Conservation (phyloP, 2,329 filamentous ascomycete genomes). For the Tolypocladium ophioglossoides region DNA sequence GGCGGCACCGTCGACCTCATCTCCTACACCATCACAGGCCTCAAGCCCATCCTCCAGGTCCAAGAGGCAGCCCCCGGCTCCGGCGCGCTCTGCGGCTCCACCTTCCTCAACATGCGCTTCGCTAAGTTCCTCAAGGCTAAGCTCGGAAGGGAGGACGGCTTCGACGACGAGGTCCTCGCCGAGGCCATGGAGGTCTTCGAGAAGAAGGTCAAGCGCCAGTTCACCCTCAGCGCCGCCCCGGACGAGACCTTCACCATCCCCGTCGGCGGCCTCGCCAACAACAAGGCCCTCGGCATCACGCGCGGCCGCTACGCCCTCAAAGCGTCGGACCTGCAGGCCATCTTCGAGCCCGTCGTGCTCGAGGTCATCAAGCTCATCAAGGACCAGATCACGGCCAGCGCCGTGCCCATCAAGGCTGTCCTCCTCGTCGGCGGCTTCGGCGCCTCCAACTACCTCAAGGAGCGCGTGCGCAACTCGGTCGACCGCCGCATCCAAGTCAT, state of each 20-base stretch:
- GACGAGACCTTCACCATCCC: slow-evolving; percentile 26
- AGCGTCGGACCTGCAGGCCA: slow-evolving; percentile 25
- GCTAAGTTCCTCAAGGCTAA: slow-evolving; percentile 27
- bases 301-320: slow-evolving; percentile 26
- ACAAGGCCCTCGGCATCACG: slow-evolving; percentile 24
- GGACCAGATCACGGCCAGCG: slow-evolving; percentile 28
- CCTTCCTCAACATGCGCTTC: slow-evolving; percentile 34
- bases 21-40: slow-evolving; percentile 32
- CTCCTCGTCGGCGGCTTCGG: slow-evolving; percentile 36
- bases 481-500: slow-evolving; percentile 26
- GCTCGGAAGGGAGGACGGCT: slow-evolving; percentile 26
- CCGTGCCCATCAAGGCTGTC: slow-evolving; percentile 27
- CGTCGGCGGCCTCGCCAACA: slow-evolving; percentile 29
- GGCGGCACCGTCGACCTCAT: slow-evolving; percentile 42
- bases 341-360: slow-evolving; percentile 33
- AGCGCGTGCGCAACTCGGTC: slow-evolving; percentile 25
- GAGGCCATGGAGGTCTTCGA: slow-evolving; percentile 32
- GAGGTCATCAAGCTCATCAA: slow-evolving; percentile 32
- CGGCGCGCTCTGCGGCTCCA: slow-evolving; percentile 35
- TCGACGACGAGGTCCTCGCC: slow-evolving; percentile 26
- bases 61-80: slow-evolving; percentile 33
- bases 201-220: slow-evolving; percentile 26
- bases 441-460: slow-evolving; percentile 32
- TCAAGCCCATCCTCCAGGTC: slow-evolving; percentile 32
- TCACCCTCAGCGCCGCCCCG: slow-evolving; percentile 13